These are phyloP conservation scores for Gardenia jasminoides DNA, from an alignment of 257 asterid species.

Conservation along the genomic window DNA sequence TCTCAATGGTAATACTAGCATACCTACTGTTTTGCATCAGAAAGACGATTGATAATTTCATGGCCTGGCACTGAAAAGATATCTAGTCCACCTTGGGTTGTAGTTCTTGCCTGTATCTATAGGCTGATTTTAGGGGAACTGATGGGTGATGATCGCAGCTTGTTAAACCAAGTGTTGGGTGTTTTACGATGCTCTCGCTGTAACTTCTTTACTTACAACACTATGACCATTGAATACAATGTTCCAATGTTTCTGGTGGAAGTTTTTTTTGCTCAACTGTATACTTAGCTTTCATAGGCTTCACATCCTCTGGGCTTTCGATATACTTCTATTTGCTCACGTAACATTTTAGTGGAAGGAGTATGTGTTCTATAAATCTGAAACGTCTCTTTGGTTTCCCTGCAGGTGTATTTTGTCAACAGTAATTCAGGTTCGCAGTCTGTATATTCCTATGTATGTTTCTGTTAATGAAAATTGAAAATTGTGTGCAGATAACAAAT, in stretches of 20 bases:
- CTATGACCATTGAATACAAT: conserved; percentile 26
- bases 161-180: conserved; percentile 19
- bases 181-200: conserved; percentile 30
- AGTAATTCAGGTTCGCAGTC: conserved; percentile 54
- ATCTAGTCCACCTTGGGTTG: conserved; percentile 35
- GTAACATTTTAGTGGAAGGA: neutral
- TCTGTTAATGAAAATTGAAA: conserved; percentile 33
- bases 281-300: conserved; percentile 3
- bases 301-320: conserved; percentile 7
- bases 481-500: conserved; percentile 32
- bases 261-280: neutral
- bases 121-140: conserved; percentile 29
- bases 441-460: conserved; percentile 49
- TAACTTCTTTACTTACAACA: conserved; percentile 23
- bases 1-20: conserved; percentile 84
- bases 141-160: conserved; percentile 30
- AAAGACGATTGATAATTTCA: conserved; percentile 76
- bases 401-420: conserved; percentile 82
- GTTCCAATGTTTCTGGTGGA: conserved; percentile 21
- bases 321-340: conserved; percentile 1
- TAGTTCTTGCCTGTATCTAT: conserved; percentile 18
- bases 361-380: conserved; percentile 42
- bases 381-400: conserved; percentile 67
- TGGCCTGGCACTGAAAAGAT: conserved; percentile 47
- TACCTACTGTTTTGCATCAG: conserved; percentile 83